Percentiles rank a stretch among this genome's conserved stretches.
Conservation (phyloP, 2,329 filamentous ascomycete genomes). For the Cordyceps farinosa region DNA sequence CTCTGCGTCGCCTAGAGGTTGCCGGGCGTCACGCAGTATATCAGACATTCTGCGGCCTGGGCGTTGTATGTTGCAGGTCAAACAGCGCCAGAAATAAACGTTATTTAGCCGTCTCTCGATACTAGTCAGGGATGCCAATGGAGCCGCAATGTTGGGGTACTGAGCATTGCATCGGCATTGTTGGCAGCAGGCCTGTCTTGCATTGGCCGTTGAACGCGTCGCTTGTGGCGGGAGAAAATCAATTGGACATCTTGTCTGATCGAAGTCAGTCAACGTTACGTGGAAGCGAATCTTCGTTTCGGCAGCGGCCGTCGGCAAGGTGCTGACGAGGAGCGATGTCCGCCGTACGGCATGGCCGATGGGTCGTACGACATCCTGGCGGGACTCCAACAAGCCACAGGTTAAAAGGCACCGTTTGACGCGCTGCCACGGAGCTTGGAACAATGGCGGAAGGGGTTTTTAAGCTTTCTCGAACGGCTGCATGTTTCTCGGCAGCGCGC, state of each 20-base stretch:
- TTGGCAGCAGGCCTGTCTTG: too few species aligned
- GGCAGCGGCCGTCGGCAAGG: background rate
- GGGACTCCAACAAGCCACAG: background rate
- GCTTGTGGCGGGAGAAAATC: background rate
- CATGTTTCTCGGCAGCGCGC: background rate
- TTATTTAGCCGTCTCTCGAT: background rate
- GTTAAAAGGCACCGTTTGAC: background rate
- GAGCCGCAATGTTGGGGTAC: background rate
- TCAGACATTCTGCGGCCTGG: background rate
- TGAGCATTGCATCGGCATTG: too few species aligned
- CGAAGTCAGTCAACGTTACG: background rate
- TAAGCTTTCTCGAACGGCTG: background rate
- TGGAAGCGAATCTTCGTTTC: background rate
- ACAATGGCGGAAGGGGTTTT: background rate
- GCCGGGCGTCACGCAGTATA: background rate
- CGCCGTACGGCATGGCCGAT: slow-evolving; percentile 11
- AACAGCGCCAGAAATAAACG: background rate
- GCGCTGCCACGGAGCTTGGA: background rate
- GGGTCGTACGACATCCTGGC: slow-evolving; percentile 3
- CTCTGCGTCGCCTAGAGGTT: background rate
- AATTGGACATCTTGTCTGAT: background rate
- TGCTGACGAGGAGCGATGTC: background rate
- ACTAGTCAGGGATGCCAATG: background rate
- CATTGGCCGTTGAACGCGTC: too few species aligned
- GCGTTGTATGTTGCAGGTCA: background rate